Evolutionary conservation across 2,329 filamentous ascomycete genomes (phyloP), one percentile per base, ranked within the genome.

Genomic region (Scedosporium minutisporum): DNA sequence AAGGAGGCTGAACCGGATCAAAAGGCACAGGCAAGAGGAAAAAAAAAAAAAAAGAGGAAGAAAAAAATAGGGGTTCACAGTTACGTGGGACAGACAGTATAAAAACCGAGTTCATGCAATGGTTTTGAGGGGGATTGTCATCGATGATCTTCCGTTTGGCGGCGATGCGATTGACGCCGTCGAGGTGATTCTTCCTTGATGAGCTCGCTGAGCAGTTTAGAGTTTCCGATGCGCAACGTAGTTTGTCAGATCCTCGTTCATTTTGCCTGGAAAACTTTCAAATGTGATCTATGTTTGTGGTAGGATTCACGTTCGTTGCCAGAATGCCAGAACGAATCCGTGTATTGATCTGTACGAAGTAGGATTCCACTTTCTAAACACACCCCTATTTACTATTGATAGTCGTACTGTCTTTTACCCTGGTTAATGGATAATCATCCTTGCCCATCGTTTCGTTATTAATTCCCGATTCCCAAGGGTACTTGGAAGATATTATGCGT

Each of bases 201-300:
- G 38, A n/a, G 41, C 23, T 60, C 38, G 58, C 29, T 21, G 16
- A 41, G 18, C 44, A 10, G 18, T 58, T 58, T 58, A 58, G 57
- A 46, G 58, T 60, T 60, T 60, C 58, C 21, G 18, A 44, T 60
- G 41, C 58, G 58, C 42, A 44, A 60, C 58, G 41, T 27, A 38
- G 58, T 25, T 46, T 60, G 58, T 60, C 38, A 42, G 58, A 27
- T 44, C 58, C 41, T 44, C 44, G n/a, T n/a, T 18, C 57, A 29
- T 16, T 23, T 18, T 29, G 51, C 51, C 51, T 16, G 23, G 51
- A 57, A 23, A 25, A 3, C 23, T 12, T 6, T 57, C 21, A 51
- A 27, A 12, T 12, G 51, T 3, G 51, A 18, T 48, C 10, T 6
- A 48, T n/a, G 44, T 23, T 48, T 48, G 44, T n/a, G 44, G 42